Percentiles rank a stretch among this genome's conserved stretches.
These are phyloP conservation scores for Breynia disticha DNA, from an alignment of 441 rosid genomes.

Conservation along the genomic window DNA sequence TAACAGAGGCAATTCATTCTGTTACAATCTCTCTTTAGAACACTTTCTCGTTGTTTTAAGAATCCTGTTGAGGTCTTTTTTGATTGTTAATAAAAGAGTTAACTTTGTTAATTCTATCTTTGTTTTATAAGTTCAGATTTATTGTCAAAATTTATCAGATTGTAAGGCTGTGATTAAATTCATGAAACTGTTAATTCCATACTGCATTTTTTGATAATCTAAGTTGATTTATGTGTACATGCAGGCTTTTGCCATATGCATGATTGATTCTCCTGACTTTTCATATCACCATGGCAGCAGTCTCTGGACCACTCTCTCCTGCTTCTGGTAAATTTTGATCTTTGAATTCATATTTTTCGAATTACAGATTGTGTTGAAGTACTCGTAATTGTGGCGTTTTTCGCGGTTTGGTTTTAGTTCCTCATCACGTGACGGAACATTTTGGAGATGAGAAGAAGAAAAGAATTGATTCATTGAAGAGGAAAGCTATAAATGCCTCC, in stretches of 20 bases:
- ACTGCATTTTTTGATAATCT: neutral
- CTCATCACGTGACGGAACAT: conserved; percentile 29
- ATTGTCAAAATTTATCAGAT: neutral
- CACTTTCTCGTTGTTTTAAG: neutral
- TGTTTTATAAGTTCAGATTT: too few relatives aligned
- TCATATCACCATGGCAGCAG: conserved; percentile 28
- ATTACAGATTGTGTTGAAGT: neutral
- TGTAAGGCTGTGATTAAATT: neutral
- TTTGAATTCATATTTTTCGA: neutral
- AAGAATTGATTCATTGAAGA: conserved; percentile 52
- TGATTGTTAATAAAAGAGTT: neutral
- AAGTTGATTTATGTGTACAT: neutral
- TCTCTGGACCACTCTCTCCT: conserved; percentile 31
- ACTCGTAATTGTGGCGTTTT: neutral
- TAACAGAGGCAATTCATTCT: conserved; percentile 29
- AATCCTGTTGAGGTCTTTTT: neutral
- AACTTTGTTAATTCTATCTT: neutral
- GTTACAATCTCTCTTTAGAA: conserved; percentile 1
- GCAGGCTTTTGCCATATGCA: conserved; percentile 33
- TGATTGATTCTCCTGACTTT: conserved; percentile 28
- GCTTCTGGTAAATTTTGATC: conserved; percentile 16
- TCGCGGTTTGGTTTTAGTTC: conserved; percentile 13
- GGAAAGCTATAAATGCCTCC: conserved; percentile 52
- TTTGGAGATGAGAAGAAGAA: conserved; percentile 40
- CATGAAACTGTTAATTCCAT: neutral